Base-by-base conservation (phyloP, 129 eudicot species). In the Arctium lappa region DNA sequence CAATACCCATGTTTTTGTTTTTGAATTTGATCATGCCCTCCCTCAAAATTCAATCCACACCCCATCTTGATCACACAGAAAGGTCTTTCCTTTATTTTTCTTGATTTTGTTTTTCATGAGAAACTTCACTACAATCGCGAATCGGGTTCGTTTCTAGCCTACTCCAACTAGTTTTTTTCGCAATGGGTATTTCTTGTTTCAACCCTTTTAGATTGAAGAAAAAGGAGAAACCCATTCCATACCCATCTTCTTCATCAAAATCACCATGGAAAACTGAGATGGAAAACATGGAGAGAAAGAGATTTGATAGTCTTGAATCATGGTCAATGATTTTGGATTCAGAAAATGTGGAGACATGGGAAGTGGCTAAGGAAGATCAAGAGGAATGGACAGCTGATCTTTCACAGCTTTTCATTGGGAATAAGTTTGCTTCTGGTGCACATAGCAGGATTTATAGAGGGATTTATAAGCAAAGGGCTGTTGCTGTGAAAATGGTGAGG, bases 371-470 rank as follows among this genome's bases (percentile, higher is more conserved):
- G 76, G 95, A 93, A 80, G 97, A 91, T 86, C 85, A 87, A 75
- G 98, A 95, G 79, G 99, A 95, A 83, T 95, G 99, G 99, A 93
- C 99, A 0, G 99, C 99, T 81, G 99, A 95, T 88, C 94, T 91
- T 37, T 96, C 99, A 29, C 98, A 96, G 88, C 81, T 96, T 71
- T 96, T 96, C 88, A 96, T 96, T 15, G 99, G 99, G 16, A 96
- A 96, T 30, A 96, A 96, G 81, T 96, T 96, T 79, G 99, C 99
- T 75, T 96, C 99, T 29, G 99, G 99, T 6, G 99, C 99, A 50
- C 98, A 93, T 77, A 95, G 99, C 75, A 81, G 99, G 81, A 95
- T 95, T 63, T 95, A 95, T 44, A 81, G 99, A 83, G 99, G 99
- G 40, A 96, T 96, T 84, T 96, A 96, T 76, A 96, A 96, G 89